Conservation (phyloP, 495 filamentous ascomycete genomes). For the Beverwykella pulmonaria region DNA sequence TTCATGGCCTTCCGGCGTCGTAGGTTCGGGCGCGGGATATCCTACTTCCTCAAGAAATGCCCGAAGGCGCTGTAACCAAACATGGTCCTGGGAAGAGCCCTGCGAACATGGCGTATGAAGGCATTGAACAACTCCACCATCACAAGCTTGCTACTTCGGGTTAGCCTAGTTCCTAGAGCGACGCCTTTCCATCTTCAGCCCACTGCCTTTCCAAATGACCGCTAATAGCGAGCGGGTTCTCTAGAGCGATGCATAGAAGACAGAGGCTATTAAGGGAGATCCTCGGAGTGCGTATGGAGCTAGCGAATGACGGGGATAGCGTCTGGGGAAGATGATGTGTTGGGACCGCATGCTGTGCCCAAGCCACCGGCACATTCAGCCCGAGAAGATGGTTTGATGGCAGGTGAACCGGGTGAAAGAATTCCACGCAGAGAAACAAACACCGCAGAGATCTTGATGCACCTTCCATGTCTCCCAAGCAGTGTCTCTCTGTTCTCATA, state of each 20-base stretch:
- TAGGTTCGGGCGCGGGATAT: conserved; percentile 39
- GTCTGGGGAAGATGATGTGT: no score
- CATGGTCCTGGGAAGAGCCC: conserved; percentile 58
- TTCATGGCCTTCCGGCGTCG: conserved; percentile 52
- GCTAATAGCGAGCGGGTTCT: background rate
- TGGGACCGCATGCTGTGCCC: no score
- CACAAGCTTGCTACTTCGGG: conserved; percentile 54
- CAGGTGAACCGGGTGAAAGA: no score
- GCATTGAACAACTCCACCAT: conserved; percentile 50
- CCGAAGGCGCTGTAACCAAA: conserved; percentile 15
- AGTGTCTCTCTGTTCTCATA: no score
- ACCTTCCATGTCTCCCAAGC: no score
- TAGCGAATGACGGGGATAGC: no score
- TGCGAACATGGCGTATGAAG: conserved; percentile 47
- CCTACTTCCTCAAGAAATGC: conserved; percentile 35
- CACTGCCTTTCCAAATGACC: background rate
- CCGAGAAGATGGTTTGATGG: no score
- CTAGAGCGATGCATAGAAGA: background rate
- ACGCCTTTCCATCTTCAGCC: background rate
- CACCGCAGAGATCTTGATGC: no score
- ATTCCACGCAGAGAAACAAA: no score
- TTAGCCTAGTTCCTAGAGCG: conserved; percentile 14
- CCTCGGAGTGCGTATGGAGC: background rate
- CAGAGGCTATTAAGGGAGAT: background rate
- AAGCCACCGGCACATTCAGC: no score